These are phyloP conservation scores for Trametes punicea DNA, from an alignment of 768 basidiomycete genomes.

Conservation along the genomic window DNA sequence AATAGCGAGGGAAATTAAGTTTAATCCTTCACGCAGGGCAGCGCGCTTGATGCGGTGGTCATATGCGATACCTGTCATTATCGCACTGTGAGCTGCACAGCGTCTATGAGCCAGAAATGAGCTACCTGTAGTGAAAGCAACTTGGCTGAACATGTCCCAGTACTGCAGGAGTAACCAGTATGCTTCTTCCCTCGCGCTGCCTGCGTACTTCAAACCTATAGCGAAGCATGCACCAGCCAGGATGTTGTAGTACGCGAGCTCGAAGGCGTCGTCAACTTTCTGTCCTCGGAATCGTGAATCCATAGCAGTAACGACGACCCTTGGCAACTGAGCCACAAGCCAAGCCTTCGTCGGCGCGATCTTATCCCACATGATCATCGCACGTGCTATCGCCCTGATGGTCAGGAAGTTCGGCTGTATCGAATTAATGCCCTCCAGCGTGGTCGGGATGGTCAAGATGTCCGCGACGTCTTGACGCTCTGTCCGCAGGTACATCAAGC, in stretches of 20 bases:
- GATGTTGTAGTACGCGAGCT: conserved; percentile 90
- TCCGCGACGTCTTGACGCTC: conserved; percentile 83
- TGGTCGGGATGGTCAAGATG: conserved; percentile 79
- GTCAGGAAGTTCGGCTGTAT: conserved; percentile 88
- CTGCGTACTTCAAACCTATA: conserved; percentile 89
- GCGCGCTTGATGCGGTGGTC: conserved; percentile 87
- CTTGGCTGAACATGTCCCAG: conserved; percentile 74
- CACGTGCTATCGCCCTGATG: conserved; percentile 70
- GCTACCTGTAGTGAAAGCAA: conserved; percentile 68
- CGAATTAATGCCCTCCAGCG: conserved; percentile 72
- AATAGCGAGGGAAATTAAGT: conserved; percentile 79
- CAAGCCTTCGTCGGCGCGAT: conserved; percentile 73
- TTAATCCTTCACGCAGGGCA: conserved; percentile 83
- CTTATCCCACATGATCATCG: conserved; percentile 83
- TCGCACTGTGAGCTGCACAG: not conserved
- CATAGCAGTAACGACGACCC: conserved; percentile 57
- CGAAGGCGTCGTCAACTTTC: conserved; percentile 64
- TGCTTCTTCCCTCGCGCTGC: conserved; percentile 88
- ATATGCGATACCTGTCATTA: conserved; percentile 62
- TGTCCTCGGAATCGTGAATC: conserved; percentile 48
- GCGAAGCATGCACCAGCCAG: conserved; percentile 90
- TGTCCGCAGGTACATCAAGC: conserved; percentile 89
- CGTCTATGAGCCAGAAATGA: not conserved
- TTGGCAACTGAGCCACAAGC: conserved; percentile 68
- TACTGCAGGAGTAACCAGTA: conserved; percentile 78